Conservation (phyloP, 805 yeast genomes). For the Soucietia sequanensis region DNA sequence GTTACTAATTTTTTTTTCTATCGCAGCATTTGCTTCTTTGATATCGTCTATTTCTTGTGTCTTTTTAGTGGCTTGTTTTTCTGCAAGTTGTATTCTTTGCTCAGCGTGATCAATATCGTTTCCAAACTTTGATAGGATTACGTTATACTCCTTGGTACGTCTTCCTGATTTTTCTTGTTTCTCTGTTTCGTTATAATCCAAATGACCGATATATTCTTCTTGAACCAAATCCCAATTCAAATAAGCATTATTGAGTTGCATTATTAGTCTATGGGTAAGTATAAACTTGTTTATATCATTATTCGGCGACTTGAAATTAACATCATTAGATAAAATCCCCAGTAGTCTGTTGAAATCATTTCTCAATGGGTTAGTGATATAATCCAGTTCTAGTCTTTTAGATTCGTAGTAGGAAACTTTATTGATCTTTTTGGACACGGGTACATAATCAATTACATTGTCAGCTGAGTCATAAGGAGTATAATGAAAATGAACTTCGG, state of each 20-base stretch:
- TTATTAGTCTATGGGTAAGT: conserved; percentile 63
- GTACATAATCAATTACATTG: conserved; percentile 12
- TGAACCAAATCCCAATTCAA: conserved; percentile 41
- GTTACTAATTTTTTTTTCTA: conserved; percentile 27
- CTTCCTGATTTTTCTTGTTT: conserved; percentile 36
- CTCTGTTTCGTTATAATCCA: conserved; percentile 37
- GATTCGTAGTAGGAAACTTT: conserved; percentile 48
- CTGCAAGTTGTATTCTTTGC: conserved; percentile 32
- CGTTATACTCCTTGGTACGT: conserved; percentile 41
- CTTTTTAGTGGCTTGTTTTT: conserved; percentile 28
- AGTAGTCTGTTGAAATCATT: conserved; percentile 48
- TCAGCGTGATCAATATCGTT: conserved; percentile 45
- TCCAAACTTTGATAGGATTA: conserved; percentile 45
- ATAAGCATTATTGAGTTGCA: conserved; percentile 51
- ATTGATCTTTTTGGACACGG: conserved; percentile 7
- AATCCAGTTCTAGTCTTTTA: conserved; percentile 64
- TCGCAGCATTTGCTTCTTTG: conserved; percentile 21
- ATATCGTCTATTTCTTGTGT: conserved; percentile 26
- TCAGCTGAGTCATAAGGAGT: conserved; percentile 50
- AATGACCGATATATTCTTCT: conserved; percentile 38
- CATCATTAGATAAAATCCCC: conserved; percentile 46
- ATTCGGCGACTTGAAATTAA: conserved; percentile 25
- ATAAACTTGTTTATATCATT: conserved; percentile 28
- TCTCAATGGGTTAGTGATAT: conserved; percentile 64
- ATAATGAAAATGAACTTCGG: conserved; percentile 68